phyloP scores from a whole-genome alignment of 1,284 basidiomycete species.

The Ganoderma multipileum region DNA sequence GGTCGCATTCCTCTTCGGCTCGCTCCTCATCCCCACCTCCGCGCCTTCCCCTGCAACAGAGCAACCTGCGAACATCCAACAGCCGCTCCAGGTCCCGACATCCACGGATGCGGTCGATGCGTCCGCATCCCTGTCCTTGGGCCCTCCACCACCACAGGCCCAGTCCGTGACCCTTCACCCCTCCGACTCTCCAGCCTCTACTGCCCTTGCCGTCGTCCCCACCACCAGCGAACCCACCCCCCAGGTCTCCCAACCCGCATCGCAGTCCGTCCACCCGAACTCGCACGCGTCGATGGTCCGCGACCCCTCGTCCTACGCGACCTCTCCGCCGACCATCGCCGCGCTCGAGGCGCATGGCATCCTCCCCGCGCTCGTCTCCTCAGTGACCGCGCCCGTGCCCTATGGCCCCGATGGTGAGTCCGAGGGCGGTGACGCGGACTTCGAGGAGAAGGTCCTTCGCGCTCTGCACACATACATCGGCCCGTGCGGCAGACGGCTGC shows the following conservation, averaged over 20 bases:
- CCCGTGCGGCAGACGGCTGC: constrained; percentile 50
- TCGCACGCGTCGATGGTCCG: constrained; percentile 69
- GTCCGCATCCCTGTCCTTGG: constrained; percentile 1
- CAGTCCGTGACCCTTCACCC: constrained; percentile 24
- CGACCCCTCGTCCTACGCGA: constrained; percentile 45
- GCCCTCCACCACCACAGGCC: background rate
- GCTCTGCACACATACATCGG: constrained; percentile 63
- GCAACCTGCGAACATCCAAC: constrained; percentile 17
- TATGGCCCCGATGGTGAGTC: constrained; percentile 75
- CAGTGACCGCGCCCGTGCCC: constrained; percentile 61
- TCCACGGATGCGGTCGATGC: constrained; percentile 10
- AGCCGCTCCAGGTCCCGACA: constrained; percentile 16
- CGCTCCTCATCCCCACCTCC: constrained; percentile 70
- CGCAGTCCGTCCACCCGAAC: constrained; percentile 58
- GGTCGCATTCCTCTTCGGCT: constrained; percentile 83
- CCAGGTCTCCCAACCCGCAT: constrained; percentile 38
- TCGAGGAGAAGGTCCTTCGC: constrained; percentile 81
- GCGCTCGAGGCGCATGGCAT: constrained; percentile 59
- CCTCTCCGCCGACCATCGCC: constrained; percentile 52
- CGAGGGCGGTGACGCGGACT: constrained; percentile 72
- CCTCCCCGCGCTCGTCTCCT: constrained; percentile 47
- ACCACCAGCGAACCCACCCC: constrained; percentile 29
- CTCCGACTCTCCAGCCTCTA: constrained; percentile 14
- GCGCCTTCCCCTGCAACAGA: constrained; percentile 13
- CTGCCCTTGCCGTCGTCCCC: constrained; percentile 4